phyloP scores from a whole-genome alignment of 345 rosid species.

The Diplotaxis tenuifolia region DNA sequence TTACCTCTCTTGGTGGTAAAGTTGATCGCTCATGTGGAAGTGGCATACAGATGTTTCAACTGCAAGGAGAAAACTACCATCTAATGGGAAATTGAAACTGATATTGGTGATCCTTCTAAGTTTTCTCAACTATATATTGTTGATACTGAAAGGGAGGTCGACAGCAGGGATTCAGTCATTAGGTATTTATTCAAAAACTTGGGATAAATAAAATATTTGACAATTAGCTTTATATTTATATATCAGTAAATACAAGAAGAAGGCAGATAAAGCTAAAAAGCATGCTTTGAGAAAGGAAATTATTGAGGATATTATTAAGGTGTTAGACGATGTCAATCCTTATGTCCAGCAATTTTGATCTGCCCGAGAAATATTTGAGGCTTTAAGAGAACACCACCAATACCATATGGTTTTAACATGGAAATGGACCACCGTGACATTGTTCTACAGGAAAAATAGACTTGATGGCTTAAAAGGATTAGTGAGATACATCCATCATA shows the following conservation, averaged over 20 bases:
- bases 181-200: not conserved
- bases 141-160: not conserved
- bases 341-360: not conserved
- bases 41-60: not conserved
- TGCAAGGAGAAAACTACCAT: not conserved
- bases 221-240: too few species aligned
- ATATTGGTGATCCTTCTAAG: not conserved
- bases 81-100: not conserved
- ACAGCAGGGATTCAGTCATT: not conserved
- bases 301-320: not conserved
- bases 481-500: not conserved
- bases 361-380: not conserved
- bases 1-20: not conserved
- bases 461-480: not conserved
- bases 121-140: not conserved
- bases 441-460: not conserved
- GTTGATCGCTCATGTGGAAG: not conserved
- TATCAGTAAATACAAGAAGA: not conserved
- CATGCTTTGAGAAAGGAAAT: not conserved
- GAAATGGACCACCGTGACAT: not conserved
- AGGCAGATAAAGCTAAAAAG: not conserved
- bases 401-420: not conserved
- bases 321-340: not conserved
- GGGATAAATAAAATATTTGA: too few species aligned
- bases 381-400: not conserved